Conservation (phyloP, 768 basidiomycete species). For the Suillus weaverae region DNA sequence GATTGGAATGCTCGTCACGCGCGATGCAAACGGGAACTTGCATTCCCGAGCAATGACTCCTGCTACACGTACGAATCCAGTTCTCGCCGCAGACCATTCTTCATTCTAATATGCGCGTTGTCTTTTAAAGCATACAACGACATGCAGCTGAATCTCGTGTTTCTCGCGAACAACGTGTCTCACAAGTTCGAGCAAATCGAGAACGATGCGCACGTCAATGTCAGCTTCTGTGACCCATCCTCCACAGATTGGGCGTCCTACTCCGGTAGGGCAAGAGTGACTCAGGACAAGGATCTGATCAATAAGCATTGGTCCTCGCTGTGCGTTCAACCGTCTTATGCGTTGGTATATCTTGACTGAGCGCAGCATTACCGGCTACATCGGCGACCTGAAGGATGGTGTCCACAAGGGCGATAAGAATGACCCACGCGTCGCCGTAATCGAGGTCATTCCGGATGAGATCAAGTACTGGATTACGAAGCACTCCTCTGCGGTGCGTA, state of each 20-base stretch:
- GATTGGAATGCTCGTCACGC: conserved; percentile 79
- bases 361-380: conserved; percentile 68
- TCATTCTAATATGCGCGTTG: neutral
- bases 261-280: conserved; percentile 68
- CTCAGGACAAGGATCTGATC: conserved; percentile 60
- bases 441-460: conserved; percentile 77
- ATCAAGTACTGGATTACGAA: conserved; percentile 81
- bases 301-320: conserved; percentile 62
- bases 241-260: conserved; percentile 82
- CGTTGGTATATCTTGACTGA: conserved; percentile 2
- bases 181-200: conserved; percentile 77
- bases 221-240: conserved; percentile 69
- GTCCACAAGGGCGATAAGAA: conserved; percentile 76
- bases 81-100: neutral
- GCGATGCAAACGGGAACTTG: conserved; percentile 61
- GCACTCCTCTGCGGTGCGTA: conserved; percentile 55
- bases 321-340: conserved; percentile 32
- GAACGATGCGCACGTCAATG: conserved; percentile 76
- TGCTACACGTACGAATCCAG: conserved; percentile 50
- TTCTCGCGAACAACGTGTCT: conserved; percentile 73
- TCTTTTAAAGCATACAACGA: conserved; percentile 40
- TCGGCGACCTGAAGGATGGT: conserved; percentile 84
- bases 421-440: conserved; percentile 79
- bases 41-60: conserved; percentile 85
- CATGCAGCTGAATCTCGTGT: conserved; percentile 56